A percentile compares a stretch with the other conserved stretches of the same genome.
phyloP scores from a whole-genome alignment of 31 red algal genomes.

The Porphyra umbilicalis region DNA sequence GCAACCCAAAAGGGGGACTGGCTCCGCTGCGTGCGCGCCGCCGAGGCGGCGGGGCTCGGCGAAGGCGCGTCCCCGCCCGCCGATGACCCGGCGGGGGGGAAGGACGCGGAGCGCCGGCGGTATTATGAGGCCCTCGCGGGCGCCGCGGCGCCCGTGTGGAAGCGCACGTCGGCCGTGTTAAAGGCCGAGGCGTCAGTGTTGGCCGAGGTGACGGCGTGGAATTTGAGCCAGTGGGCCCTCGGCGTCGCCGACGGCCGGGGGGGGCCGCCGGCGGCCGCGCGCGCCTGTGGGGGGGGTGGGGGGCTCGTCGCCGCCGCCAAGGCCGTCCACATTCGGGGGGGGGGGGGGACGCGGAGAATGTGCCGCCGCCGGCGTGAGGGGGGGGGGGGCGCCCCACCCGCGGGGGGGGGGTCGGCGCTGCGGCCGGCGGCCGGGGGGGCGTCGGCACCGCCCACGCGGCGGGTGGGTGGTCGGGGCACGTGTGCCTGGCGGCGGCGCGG shows the following conservation, averaged over 20 bases:
- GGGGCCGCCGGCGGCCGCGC: background rate
- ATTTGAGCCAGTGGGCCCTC: background rate
- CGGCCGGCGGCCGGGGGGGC: too few species aligned
- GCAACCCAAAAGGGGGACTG: constrained; percentile 80
- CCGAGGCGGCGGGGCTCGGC: constrained; percentile 30
- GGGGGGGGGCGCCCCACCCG: background rate
- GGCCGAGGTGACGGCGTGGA: background rate
- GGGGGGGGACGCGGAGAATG: background rate
- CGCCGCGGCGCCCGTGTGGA: constrained; percentile 66
- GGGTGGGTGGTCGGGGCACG: too few species aligned
- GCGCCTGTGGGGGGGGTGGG: background rate
- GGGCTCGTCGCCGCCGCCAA: background rate
- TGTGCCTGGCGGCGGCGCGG: too few species aligned
- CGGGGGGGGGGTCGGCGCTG: too few species aligned
- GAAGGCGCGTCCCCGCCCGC: too few species aligned
- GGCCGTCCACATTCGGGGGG: background rate
- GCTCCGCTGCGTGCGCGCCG: constrained; percentile 46
- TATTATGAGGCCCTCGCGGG: constrained; percentile 64
- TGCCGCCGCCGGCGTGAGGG: background rate
- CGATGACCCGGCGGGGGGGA: background rate
- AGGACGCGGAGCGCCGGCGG: constrained; percentile 55
- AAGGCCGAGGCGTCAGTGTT: constrained; percentile 27
- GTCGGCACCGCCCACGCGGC: too few species aligned
- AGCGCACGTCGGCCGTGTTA: constrained; percentile 43
- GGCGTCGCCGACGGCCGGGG: background rate